Evolutionary conservation across 1,139 yeast genomes (phyloP), one percentile per base, ranked within the genome.

Genomic region (Hemisphaericaspora subhashii): DNA sequence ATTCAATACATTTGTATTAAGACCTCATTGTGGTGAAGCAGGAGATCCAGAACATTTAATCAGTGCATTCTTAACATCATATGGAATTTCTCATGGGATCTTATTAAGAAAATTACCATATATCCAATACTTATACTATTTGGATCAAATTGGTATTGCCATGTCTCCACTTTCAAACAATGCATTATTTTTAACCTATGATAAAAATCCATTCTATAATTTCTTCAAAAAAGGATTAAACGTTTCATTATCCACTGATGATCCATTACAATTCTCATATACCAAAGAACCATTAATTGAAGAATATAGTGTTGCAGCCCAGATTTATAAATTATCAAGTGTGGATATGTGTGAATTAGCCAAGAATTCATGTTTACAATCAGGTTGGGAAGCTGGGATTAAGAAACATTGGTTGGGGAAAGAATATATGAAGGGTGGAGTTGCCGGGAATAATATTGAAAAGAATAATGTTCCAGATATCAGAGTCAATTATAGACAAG

Each of bases 1-100:
- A 0, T 86, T 78, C 64, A 90, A 87, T 58, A 90, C 98, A 0
- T 83, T 94, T 63, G 95, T 88, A 14, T 70, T 94, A 52, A 79
- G 98, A 54, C 99, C 99, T 2, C 99, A 94, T 60, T 87, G 96
- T 53, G 99, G 99, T 48, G 99, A 94, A 64, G 99, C 98, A 5
- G 99, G 99, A 39, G 98, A 94, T 55, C 97, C 98, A 1, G 98
- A 90, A 54, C 98, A 94, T 66, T 74, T 94, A 58, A 88, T 90
- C 32, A 77, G 92, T 40, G 94, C 98, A 1, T 94, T 86, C 55
- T 66, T 94, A 54, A 81, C 95, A 0, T 82, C 97, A 1, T 95
- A 92, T 55, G 87, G 95, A 38, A 94, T 92, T 46, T 87, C 95
- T 32, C 99, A 94, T 58, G 99, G 99, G 43, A 94, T 94, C 45